These are phyloP conservation scores for Yarrowia alimentaria DNA, from an alignment of 805 yeast genomes.

Conservation along the genomic window DNA sequence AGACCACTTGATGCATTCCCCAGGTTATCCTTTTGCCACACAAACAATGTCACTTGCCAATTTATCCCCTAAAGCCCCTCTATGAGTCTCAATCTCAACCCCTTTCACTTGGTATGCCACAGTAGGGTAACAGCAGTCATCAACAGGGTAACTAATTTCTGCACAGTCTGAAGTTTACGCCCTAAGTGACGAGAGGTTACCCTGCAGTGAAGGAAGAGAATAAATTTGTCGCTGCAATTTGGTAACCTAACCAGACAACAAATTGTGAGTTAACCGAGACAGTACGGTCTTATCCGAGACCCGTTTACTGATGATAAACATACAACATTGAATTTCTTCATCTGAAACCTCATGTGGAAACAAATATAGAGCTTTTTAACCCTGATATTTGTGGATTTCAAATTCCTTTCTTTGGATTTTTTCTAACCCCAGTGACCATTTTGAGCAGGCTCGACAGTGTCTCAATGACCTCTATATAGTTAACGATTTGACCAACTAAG, in stretches of 20 bases:
- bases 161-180: too few relatives aligned
- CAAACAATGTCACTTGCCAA: too few relatives aligned
- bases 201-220: too few relatives aligned
- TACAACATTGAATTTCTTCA: constrained; percentile 43
- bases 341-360: constrained; percentile 42
- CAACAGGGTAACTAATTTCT: constrained; percentile 23
- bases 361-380: constrained; percentile 46
- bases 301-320: constrained; percentile 23
- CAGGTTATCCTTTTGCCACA: too few relatives aligned
- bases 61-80: too few relatives aligned
- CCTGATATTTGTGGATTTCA: constrained; percentile 39
- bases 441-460: not conserved
- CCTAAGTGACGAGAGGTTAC: too few relatives aligned
- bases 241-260: constrained; percentile 7
- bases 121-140: constrained; percentile 1
- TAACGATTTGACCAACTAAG: too few relatives aligned
- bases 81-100: too few relatives aligned
- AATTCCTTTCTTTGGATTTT: not conserved
- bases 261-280: constrained; percentile 31
- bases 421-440: constrained; percentile 17
- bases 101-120: too few relatives aligned
- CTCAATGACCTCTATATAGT: too few relatives aligned
- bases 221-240: not conserved
- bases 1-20: too few relatives aligned
- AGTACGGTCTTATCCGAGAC: not conserved